Evolutionary conservation across 208 protist species (phyloP).

Genomic region (Naegleria gruberi): DNA sequence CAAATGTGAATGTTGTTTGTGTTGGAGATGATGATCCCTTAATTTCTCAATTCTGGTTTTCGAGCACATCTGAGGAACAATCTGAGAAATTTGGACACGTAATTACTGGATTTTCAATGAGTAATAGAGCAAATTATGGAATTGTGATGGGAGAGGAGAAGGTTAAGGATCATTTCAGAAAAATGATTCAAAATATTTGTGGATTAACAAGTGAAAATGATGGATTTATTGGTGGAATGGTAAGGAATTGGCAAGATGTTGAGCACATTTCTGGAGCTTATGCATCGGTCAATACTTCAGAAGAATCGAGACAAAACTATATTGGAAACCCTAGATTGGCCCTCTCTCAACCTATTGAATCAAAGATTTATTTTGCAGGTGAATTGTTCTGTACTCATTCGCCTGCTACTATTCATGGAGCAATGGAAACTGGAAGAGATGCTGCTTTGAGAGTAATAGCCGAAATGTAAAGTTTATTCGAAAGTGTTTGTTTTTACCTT

Average conservation of each 20-base stretch:
- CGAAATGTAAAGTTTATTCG: too few species aligned
- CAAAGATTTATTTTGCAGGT: constrained; percentile 13
- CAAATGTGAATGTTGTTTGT: neutral
- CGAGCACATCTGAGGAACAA: neutral
- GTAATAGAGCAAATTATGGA: neutral
- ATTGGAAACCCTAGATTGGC: neutral
- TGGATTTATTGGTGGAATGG: neutral
- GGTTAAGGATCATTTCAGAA: neutral
- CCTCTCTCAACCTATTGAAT: neutral
- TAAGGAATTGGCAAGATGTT: neutral
- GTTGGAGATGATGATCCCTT: neutral
- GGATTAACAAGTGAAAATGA: neutral
- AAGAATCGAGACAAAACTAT: neutral
- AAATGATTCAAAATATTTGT: neutral
- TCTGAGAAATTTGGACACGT: neutral
- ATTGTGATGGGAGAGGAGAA: neutral
- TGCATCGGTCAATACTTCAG: neutral
- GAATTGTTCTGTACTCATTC: neutral
- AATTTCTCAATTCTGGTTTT: neutral
- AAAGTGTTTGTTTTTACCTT: too few species aligned
- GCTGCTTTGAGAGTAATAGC: neutral
- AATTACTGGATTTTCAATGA: neutral
- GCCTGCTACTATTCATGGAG: neutral
- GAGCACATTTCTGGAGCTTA: neutral
- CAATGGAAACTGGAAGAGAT: neutral